Base-by-base conservation (phyloP, 768 basidiomycete species). In the Tricholoma furcatifolium region DNA sequence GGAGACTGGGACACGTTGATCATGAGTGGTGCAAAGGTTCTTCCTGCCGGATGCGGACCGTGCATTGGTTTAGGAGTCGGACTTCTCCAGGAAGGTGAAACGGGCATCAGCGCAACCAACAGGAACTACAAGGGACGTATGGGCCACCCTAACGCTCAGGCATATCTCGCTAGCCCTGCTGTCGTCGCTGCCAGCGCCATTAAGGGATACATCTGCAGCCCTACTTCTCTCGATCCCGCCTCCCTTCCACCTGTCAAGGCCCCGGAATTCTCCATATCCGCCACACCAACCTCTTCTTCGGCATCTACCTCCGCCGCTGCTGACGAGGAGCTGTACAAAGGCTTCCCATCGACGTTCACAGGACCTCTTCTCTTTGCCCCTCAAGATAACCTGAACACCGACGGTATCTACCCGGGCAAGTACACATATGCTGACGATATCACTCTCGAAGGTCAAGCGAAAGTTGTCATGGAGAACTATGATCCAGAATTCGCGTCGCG, bases 341-440 rank as follows among this genome's bases (percentile, higher is more conserved):
- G 87, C 1, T 98, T 99, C 79, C 97, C 97, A 1, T 67, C 81
- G 15, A 70, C 74, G 23, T 97, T 99, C 70, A 70, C 81, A 0
- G 97, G 97, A 1, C 84, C 86, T 0, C 72, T 98, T n/a, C 72
- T 98, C 38, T 99, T 98, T 63, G 81, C 85, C 0, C 97, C 97
- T 0, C 94, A 98, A 64, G 97, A 99, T 69, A 99, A 99, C 65
- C 70, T 99, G 55, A 98, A 95, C 68, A 99, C 97, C 1, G 97
- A 99, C 64, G 97, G 91, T 1, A 93, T 99, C 63, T 99, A 99
- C 73, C 97, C 97, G 1, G 96, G 96, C 17, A 98, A 97, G 70
- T 98, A 97, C 70, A 99, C 96, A 6, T 99, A 99, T 70, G 94
- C 97, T 70, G 97, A 99, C 67, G 97, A 98, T 64, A 97, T 99